Evolutionary conservation across 1,284 basidiomycete genomes (phyloP).

Genomic region (Uromyces viciae-fabae): DNA sequence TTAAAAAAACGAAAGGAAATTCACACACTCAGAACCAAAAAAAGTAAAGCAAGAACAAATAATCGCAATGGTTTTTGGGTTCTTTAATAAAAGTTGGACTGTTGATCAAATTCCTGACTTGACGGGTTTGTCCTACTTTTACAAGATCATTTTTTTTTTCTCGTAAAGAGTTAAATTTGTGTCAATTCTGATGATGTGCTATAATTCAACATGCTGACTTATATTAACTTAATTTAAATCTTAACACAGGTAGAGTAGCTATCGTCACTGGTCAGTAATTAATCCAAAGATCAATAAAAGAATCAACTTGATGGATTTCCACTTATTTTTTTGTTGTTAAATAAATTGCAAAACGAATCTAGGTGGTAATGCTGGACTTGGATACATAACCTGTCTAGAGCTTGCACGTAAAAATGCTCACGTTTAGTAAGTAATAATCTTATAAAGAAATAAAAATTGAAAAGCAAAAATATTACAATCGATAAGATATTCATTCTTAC

Average conservation of each 20-base stretch:
- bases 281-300: neutral
- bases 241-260: neutral
- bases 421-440: conserved; percentile 40
- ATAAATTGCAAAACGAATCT: neutral
- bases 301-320: neutral
- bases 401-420: conserved; percentile 31
- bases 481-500: no score
- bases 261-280: conserved; percentile 33
- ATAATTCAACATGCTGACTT: neutral
- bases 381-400: conserved; percentile 25
- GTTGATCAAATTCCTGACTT: conserved; percentile 22
- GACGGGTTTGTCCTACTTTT: neutral
- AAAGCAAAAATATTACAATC: no score
- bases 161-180: no score
- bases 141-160: no score
- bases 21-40: no score
- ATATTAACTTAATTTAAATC: neutral
- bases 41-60: no score
- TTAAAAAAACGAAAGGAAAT: no score
- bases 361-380: conserved; percentile 37
- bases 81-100: conserved; percentile 3
- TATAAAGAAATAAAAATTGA: no score
- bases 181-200: neutral
- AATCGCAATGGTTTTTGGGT: conserved; percentile 32
- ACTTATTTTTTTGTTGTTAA: neutral